Base-by-base conservation (phyloP, 345 rosid species). In the Moricandia moricandioides region DNA sequence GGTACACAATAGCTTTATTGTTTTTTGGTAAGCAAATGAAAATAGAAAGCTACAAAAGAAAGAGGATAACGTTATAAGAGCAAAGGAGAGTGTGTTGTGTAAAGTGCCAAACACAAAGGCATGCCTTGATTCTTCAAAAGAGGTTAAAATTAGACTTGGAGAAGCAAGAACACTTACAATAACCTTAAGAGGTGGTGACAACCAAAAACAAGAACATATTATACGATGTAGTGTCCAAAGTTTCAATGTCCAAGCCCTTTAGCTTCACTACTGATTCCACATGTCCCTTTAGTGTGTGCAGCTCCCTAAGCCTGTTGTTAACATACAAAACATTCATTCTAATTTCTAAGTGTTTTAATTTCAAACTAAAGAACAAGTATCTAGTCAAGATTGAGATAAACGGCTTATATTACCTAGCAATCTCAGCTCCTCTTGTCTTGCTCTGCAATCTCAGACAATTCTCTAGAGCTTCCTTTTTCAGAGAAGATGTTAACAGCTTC, bases 401-500 rank as follows among this genome's bases (percentile, higher is more conserved):
- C 1, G 12, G 14, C 1, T 65, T 49, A 35, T 62, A 17, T 80
- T 76, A 92, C 97, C 96, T 90, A 34, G 98, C 97, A 18, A 93
- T 86, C 89, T 93, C 98, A 35, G 98, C 98, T 47, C 98, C 97
- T 83, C 87, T 88, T 93, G 60, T 97, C 98, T 82, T 89, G 96
- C 82, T 93, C 98, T 3, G 98, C 97, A 3, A 93, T 91, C 86
- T 93, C 98, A 1, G 97, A 89, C 39, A 91, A 88, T 67, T 93
- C 97, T 56, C 89, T 83, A 65, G 86, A 87, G 82, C 84, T 86
- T 78, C 67, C 85, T 80, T 86, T 86, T 61, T 92, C 92, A 16
- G 69, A 71, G 80, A 88, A 85, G 55, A 88, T 70, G 75, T 69
- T 70, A 27, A 67, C 59, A 13, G 84, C 70, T 75, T 86, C 96